Conservation (phyloP, 2,329 filamentous ascomycete genomes). For the Podosphaera xanthii region DNA sequence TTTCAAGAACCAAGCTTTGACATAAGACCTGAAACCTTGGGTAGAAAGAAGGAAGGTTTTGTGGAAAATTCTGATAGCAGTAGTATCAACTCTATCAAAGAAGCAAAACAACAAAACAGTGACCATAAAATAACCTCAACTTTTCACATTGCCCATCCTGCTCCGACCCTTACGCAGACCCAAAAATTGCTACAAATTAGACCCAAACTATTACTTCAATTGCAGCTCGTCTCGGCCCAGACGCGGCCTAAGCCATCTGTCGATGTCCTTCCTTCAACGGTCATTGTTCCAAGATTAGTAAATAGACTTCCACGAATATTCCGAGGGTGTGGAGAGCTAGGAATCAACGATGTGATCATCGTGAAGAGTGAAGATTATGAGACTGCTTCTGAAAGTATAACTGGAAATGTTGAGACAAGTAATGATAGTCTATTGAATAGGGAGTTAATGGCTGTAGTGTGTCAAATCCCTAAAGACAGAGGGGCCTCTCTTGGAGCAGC, state of each 20-base stretch:
- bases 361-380: conserved; percentile 47
- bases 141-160: conserved; percentile 45
- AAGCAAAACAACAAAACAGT: conserved; percentile 21
- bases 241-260: conserved; percentile 42
- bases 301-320: conserved; percentile 42
- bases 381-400: conserved; percentile 23
- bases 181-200: conserved; percentile 38
- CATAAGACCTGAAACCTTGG: conserved; percentile 9
- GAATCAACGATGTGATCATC: conserved; percentile 46
- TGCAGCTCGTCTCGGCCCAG: conserved; percentile 40
- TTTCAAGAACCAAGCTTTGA: conserved; percentile 9
- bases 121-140: conserved; percentile 32
- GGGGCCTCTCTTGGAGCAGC: conserved; percentile 19
- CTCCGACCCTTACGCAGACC: conserved; percentile 32
- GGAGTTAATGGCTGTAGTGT: conserved; percentile 46
- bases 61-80: conserved; percentile 13
- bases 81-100: conserved; percentile 7
- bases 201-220: conserved; percentile 45
- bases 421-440: conserved; percentile 26
- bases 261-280: conserved; percentile 50
- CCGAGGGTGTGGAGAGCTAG: conserved; percentile 36
- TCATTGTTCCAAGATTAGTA: conserved; percentile 34
- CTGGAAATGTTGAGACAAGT: conserved; percentile 26
- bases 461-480: conserved; percentile 31
- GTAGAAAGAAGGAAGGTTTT: conserved; percentile 16